These are phyloP conservation scores for Kluyveromyces lactis DNA, from an alignment of 805 yeast species.

Conservation along the genomic window DNA sequence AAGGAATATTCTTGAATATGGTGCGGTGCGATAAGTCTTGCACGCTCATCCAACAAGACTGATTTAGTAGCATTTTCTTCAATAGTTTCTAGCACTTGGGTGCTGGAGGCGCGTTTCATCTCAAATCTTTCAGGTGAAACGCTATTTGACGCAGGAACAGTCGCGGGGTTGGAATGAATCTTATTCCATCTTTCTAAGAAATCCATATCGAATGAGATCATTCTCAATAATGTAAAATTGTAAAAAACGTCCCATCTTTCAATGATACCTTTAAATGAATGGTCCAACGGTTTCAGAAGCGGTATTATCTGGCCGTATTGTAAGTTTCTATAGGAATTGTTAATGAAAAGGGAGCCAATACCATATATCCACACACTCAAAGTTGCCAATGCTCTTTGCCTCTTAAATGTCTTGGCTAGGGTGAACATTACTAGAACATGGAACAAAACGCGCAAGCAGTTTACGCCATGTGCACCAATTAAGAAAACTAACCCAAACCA, in stretches of 20 bases:
- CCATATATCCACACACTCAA: slow-evolving; percentile 68
- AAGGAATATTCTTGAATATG: slow-evolving; percentile 52
- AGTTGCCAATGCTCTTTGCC: slow-evolving; percentile 33
- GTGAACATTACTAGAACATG: slow-evolving; percentile 49
- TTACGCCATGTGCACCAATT: slow-evolving; percentile 73
- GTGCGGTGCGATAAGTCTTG: slow-evolving; percentile 56
- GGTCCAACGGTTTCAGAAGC: slow-evolving; percentile 46
- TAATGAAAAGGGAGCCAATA: slow-evolving; percentile 65
- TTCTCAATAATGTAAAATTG: slow-evolving; percentile 79
- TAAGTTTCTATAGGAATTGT: slow-evolving; percentile 54
- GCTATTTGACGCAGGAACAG: slow-evolving; percentile 4
- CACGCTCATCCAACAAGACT: slow-evolving; percentile 43
- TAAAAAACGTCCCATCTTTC: slow-evolving; percentile 93
- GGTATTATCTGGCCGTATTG: slow-evolving; percentile 38
- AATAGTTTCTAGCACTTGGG: slow-evolving; percentile 14
- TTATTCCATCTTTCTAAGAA: slow-evolving; percentile 39
- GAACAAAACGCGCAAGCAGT: slow-evolving; percentile 48
- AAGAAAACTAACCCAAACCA: slow-evolving; percentile 63
- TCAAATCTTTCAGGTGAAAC: slow-evolving; percentile 12
- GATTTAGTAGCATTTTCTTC: slow-evolving; percentile 11
- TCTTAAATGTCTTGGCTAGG: slow-evolving; percentile 18
- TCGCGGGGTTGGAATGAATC: slow-evolving; percentile 7
- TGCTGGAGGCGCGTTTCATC: slow-evolving; percentile 14
- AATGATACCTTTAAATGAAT: slow-evolving; percentile 63
- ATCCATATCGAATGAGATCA: slow-evolving; percentile 79